Conservation (phyloP, 148 eudicot species). For the Chenopodium album region DNA sequence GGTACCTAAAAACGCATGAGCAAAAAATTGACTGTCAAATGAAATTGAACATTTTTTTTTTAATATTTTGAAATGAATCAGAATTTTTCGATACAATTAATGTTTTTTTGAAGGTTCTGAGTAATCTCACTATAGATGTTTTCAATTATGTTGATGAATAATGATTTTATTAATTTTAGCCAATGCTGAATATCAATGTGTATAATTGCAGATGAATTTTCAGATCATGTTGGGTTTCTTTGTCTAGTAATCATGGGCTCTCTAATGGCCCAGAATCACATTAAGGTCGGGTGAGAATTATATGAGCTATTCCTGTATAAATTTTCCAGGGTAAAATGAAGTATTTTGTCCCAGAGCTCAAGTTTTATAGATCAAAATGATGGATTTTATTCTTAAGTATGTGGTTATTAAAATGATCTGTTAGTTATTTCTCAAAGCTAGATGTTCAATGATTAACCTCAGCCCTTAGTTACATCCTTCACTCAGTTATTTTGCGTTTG, state of each 20-base stretch:
- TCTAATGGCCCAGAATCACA: slow-evolving; percentile 91
- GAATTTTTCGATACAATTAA: neutral
- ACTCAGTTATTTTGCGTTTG: too few species aligned
- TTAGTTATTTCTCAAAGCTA: too few species aligned
- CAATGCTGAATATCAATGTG: neutral
- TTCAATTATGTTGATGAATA: neutral
- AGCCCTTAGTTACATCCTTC: too few species aligned
- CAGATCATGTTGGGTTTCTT: slow-evolving; percentile 72
- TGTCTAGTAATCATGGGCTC: slow-evolving; percentile 96
- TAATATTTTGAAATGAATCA: neutral
- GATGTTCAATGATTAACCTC: too few species aligned
- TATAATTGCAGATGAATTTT: slow-evolving; percentile 50
- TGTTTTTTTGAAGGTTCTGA: neutral
- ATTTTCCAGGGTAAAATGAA: neutral
- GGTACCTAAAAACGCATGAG: too few species aligned
- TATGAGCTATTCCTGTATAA: neutral
- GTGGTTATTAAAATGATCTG: neutral
- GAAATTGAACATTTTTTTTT: neutral
- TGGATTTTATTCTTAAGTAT: neutral
- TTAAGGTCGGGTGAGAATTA: slow-evolving; percentile 74
- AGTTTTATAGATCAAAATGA: neutral
- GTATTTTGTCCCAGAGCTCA: too few species aligned
- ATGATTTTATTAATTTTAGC: neutral
- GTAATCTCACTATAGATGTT: neutral
- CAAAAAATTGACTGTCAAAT: too few species aligned